Evolutionary conservation across 192 early-diverging fungal genomes (phyloP), one percentile per base, ranked within the genome.

Genomic region (Mortierella alpina): DNA sequence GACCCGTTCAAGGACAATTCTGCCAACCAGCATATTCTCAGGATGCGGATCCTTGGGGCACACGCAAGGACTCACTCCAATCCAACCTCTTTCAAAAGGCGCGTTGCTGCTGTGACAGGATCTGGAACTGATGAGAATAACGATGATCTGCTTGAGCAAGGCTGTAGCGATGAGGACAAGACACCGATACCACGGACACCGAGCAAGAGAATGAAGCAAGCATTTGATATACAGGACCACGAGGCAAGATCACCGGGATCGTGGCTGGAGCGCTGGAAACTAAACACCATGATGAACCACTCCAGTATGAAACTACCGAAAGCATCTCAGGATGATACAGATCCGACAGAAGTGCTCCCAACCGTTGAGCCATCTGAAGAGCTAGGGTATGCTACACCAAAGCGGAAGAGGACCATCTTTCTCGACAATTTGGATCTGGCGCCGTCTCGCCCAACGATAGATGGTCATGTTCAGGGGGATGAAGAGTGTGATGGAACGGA

Each of bases 241-340:
- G 9, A 8, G 0, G 57, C 7, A 5, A 56, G 57, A 4, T 41
- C 57, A 41, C 61, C 59, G n/a, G 58, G 64, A 4, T 53, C 72
- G 14, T 47, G 39, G 49, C 50, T 74, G 22, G 45, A 56, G 23
- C 55, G 64, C 12, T 74, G 72, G 72, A 74, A 67, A 56, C 52
- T 46, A 40, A n/a, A 31, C n/a, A 60, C 60, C 40, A 74, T 58
- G 46, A 66, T 74, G 63, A 66, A 10, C 3, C 72, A 74, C 11
- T 40, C 57, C 7, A 74, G 31, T 7, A 64, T 74, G 72, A 66
- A 59, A 47, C 63, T 48, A 10, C 72, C 72, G 6, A 67, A 20
- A n/a, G 11, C 44, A n/a, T 42, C 7, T 44, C 52, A 53, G 52
- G 40, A 13, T 7, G 58, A 59, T 17, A 31, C 3, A 31, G 58